Base-by-base conservation (phyloP, 2,329 filamentous ascomycete genomes). In the Calonectria naviculata region DNA sequence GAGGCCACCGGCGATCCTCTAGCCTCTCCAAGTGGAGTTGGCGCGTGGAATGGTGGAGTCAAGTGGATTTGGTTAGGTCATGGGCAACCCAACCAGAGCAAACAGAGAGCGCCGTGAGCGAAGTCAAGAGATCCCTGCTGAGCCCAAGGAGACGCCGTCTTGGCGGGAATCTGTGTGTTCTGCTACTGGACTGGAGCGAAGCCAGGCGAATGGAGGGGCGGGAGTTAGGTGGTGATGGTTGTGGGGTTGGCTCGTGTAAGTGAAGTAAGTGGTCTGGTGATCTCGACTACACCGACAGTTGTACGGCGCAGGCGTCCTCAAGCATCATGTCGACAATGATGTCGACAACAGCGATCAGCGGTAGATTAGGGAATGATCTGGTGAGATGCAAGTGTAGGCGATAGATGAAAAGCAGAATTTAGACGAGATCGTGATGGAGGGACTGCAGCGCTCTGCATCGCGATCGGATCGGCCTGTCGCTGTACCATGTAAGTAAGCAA, bases 401-500 rank as follows among this genome's bases (percentile, higher is more conserved):
- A 61, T 46, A 46, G n/a, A 61, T 61, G 62, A 70, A n/a, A n/a
- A 56, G 47, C 28, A 54, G 41, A 62, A 54, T 58, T 58, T 38
- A 58, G 15, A 65, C 63, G 29, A 61, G 62, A 60, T 63, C 34
- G 44, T 47, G 54, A 62, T 42, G 34, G n/a, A 52, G 49, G 49
- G 29, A 36, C 34, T 61, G 62, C 62, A 65, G 44, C 29, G 34
- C 52, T 44, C 26, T 56, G 67, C 68, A 70, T 66, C 62, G 52
- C 62, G 68, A 70, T 70, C 68, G 17, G 61, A 70, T 70, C 68
- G 68, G 52, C 52, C 52, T 58, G 52, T 38, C 52, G 52, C 52
- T 58, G 21, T 56, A 56, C 52, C 52, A 56, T 36, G 52, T 56
- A 56, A 28, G 49, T 38, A 58, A 58, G 52, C 52, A 26, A 49